Evolutionary conservation across 2,329 filamentous ascomycete species (phyloP).

Genomic region (Colletotrichum sp.): DNA sequence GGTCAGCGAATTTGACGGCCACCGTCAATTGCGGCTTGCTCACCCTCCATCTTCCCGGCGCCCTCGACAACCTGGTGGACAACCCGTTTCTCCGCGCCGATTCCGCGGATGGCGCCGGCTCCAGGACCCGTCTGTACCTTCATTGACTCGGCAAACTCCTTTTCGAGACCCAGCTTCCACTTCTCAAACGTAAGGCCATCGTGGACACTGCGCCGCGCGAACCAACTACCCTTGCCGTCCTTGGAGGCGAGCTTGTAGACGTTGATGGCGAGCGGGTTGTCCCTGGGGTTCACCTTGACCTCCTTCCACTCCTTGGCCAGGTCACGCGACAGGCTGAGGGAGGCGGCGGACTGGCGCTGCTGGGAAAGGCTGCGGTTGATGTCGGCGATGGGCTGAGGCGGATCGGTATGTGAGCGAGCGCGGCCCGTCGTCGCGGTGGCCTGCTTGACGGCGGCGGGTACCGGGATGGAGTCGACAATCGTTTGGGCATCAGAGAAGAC

Average conservation of each 20-base stretch:
- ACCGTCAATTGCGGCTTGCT: conserved; percentile 2
- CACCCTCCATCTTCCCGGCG: conserved; percentile 68
- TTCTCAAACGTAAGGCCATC: conserved; percentile 76
- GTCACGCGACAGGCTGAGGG: conserved; percentile 51
- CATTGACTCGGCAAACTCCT: conserved; percentile 81
- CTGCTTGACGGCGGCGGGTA: conserved; percentile 29
- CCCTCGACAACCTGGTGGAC: conserved; percentile 65
- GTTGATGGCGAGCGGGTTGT: conserved; percentile 76
- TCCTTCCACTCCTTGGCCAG: conserved; percentile 90
- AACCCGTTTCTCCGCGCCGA: conserved; percentile 78
- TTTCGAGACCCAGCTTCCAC: conserved; percentile 77
- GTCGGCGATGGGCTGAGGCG: conserved; percentile 54
- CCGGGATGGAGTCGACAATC: conserved; percentile 78
- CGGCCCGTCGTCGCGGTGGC: conserved; percentile 44
- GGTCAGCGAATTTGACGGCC: conserved; percentile 15
- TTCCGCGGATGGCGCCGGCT: conserved; percentile 78
- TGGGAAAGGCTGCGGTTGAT: conserved; percentile 50
- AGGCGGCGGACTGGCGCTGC: conserved; percentile 44
- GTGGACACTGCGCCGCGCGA: conserved; percentile 83
- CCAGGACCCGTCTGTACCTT: conserved; percentile 72
- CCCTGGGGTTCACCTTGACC: conserved; percentile 70
- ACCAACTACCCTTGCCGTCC: conserved; percentile 89
- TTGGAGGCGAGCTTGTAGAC: conserved; percentile 81
- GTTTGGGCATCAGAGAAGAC: conserved; percentile 72
- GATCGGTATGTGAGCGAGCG: conserved; percentile 61